Base-by-base conservation (phyloP, 2,329 filamentous ascomycete species). In the Diaporthe citri region DNA sequence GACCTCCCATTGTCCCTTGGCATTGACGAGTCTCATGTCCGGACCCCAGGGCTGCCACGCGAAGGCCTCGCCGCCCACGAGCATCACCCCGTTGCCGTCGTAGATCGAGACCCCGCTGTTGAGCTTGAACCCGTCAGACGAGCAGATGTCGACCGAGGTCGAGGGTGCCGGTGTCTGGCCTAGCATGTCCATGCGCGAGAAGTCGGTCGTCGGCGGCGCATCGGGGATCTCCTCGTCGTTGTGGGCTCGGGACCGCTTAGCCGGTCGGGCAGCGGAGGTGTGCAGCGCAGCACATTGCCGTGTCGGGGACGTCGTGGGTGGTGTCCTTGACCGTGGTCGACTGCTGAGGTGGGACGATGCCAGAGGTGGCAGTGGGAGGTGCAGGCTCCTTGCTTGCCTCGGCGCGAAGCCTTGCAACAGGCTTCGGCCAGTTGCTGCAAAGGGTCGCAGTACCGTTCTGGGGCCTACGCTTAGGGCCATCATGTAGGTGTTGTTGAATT, bases 61-160 rank as follows among this genome's bases (percentile, higher is more conserved):
- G 82, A 98, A 98, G 0, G 93, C 95, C 84, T 98, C 95, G 8
- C 96, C 96, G 55, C 92, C 93, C 2, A 98, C 89, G 7, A 99
- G 88, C 76, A 99, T 82, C 36, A 95, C 90, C 0, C 95, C 96
- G 70, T 91, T 88, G 0, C 93, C 93, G 60, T 90, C 91, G 2
- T 86, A 85, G 41, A 97, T 91, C 71, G 90, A 92, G 48, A 94
- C 86, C 15, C 96, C 95, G 79, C 92, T 97, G 84, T 97, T 94
- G 60, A 99, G 87, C 77, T 93, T 91, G 83, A 99, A 99, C 1
- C 97, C 97, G 79, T 96, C 92, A 75, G 89, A 86, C 75, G 94
- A 91, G 85, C 95, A 97, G 8, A 93, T 92, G 79, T 98, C 95
- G 60, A 99, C 91, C 2, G 92, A 92, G 0, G 95, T 98, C 0